Evolutionary conservation across 2,329 filamentous ascomycete genomes (phyloP).

Genomic region (Scedosporium dehoogii): DNA sequence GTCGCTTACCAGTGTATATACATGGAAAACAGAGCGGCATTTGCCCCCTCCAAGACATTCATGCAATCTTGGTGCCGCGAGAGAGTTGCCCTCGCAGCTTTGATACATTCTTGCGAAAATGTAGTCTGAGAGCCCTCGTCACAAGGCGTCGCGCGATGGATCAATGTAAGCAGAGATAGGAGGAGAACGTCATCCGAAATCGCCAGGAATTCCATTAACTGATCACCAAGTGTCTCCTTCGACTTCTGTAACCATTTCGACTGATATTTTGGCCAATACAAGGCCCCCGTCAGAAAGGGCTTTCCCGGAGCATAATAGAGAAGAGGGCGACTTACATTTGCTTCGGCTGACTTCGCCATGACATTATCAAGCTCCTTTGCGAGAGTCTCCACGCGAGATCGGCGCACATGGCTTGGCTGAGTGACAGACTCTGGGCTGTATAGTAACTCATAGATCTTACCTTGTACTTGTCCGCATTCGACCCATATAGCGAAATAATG

Average conservation of each 20-base stretch:
- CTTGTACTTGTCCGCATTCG: constrained; percentile 41
- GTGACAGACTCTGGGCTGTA: constrained; percentile 34
- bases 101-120: constrained; percentile 31
- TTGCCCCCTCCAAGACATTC: constrained; percentile 23
- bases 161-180: constrained; percentile 29
- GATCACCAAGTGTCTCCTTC: not conserved
- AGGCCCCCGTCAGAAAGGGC: not conserved
- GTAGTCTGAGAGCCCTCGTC: constrained; percentile 18
- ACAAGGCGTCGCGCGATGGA: constrained; percentile 30
- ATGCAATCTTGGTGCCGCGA: constrained; percentile 30
- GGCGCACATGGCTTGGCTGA: constrained; percentile 21
- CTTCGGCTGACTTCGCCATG: constrained; percentile 16
- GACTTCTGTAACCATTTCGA: not conserved
- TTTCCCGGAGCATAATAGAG: not conserved
- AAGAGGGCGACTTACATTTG: constrained; percentile 7
- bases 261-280: not conserved
- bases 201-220: constrained; percentile 16
- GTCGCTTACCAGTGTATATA: constrained; percentile 32
- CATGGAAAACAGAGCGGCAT: constrained; percentile 25
- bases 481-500: constrained; percentile 38
- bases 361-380: constrained; percentile 22
- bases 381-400: constrained; percentile 21
- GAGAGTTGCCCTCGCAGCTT: constrained; percentile 29
- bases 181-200: constrained; percentile 31
- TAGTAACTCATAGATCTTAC: constrained; percentile 44